Conservation (phyloP, 2,329 filamentous ascomycete species). For the Falciphora oryzae region DNA sequence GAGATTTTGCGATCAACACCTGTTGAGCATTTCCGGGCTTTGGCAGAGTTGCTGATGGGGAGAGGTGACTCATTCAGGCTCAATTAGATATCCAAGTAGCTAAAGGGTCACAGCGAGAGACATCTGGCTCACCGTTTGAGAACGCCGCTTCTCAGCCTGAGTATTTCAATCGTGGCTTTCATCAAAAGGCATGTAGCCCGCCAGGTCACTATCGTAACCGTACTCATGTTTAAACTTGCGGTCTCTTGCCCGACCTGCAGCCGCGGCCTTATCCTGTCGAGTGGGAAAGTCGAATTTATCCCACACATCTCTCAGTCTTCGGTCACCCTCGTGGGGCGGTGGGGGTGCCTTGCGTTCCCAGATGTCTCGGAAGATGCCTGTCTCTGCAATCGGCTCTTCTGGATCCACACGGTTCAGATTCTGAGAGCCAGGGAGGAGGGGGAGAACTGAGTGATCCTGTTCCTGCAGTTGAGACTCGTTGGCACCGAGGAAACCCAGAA, state of each 20-base stretch:
- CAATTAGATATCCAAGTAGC: no score
- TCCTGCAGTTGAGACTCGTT: conserved; percentile 11
- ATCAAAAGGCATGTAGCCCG: no score
- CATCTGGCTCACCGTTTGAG: no score
- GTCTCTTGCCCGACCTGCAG: neutral
- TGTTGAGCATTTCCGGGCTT: no score
- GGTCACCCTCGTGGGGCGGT: neutral
- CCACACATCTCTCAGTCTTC: neutral
- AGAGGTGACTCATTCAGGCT: no score
- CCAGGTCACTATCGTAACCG: no score
- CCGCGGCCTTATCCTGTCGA: neutral
- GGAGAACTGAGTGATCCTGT: conserved; percentile 11
- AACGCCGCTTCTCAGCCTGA: no score
- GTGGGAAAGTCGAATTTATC: neutral
- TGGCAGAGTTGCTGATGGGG: no score
- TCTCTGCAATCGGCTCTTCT: conserved; percentile 18
- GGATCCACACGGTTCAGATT: conserved; percentile 20
- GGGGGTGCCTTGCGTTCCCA: conserved; percentile 18
- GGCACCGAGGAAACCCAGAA: conserved; percentile 15
- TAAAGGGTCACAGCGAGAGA: no score
- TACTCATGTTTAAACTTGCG: neutral
- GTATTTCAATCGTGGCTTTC: no score
- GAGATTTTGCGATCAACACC: no score
- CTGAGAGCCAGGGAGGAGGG: conserved; percentile 12
- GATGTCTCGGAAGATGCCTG: conserved; percentile 19